Evolutionary conservation across 495 filamentous ascomycete genomes (phyloP).

Genomic region (Margaritispora aquatica): DNA sequence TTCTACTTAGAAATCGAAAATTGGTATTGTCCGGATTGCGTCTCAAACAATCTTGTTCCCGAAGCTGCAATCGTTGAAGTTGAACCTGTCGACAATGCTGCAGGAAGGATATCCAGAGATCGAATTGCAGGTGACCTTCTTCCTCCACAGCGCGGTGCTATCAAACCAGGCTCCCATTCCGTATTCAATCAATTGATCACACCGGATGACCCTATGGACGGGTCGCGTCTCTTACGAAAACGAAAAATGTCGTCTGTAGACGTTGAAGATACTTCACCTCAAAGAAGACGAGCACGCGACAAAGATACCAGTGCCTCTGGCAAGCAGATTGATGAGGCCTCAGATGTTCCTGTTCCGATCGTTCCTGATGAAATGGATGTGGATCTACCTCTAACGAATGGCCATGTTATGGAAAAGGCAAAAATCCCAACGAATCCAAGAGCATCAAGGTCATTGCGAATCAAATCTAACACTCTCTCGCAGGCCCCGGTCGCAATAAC

Average conservation of each 20-base stretch:
- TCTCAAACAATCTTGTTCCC: constrained; percentile 56
- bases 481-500: constrained; percentile 27
- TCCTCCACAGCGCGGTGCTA: constrained; percentile 59
- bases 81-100: constrained; percentile 16
- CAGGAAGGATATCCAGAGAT: constrained; percentile 23
- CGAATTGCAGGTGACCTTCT: constrained; percentile 61
- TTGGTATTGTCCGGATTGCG: constrained; percentile 81
- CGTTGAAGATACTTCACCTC: constrained; percentile 9
- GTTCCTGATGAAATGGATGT: background rate
- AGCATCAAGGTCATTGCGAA: constrained; percentile 30
- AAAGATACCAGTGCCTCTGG: constrained; percentile 9
- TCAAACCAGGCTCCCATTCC: constrained; percentile 76
- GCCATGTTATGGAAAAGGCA: constrained; percentile 8
- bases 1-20: constrained; percentile 44
- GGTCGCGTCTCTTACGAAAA: constrained; percentile 80
- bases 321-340: background rate
- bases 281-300: constrained; percentile 17
- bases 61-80: constrained; percentile 30
- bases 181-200: constrained; percentile 77
- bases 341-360: constrained; percentile 8
- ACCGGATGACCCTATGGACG: constrained; percentile 77
- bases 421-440: constrained; percentile 10
- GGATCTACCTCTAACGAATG: constrained; percentile 15
- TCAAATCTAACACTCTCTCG: constrained; percentile 19
- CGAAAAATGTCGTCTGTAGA: constrained; percentile 56